A percentile compares a stretch with the other conserved stretches of the same genome.
These are phyloP conservation scores for Gentiana dahurica DNA, from an alignment of 257 asterid species.

Conservation along the genomic window DNA sequence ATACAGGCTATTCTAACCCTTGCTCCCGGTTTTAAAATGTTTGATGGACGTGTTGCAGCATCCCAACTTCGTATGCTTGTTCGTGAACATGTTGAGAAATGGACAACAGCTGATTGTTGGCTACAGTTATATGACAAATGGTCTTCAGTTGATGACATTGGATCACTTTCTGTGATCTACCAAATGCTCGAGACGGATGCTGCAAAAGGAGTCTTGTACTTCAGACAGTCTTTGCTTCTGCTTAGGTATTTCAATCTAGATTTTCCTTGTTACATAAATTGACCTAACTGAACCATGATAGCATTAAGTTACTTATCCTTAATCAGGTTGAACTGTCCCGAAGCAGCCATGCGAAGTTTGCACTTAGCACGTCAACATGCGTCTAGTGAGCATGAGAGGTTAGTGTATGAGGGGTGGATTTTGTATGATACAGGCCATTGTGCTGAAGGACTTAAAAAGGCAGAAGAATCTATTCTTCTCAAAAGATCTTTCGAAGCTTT, in stretches of 20 bases:
- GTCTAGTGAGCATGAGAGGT: slow-evolving; percentile 72
- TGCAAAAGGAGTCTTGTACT: slow-evolving; percentile 80
- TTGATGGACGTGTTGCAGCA: slow-evolving; percentile 81
- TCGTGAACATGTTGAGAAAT: slow-evolving; percentile 80
- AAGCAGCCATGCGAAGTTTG: slow-evolving; percentile 96
- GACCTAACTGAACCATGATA: too few relatives aligned
- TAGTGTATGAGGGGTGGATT: slow-evolving; percentile 99
- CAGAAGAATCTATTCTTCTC: slow-evolving; percentile 85
- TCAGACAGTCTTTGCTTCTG: slow-evolving; percentile 90
- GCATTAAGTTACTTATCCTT: slow-evolving; percentile 4
- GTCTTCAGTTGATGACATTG: slow-evolving; percentile 96
- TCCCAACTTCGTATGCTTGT: slow-evolving; percentile 78
- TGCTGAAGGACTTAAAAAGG: slow-evolving; percentile 86
- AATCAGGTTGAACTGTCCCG: slow-evolving; percentile 87
- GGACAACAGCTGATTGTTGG: slow-evolving; percentile 99
- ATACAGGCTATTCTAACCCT: slow-evolving; percentile 93
- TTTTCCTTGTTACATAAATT: neutral
- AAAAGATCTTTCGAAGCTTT: slow-evolving; percentile 98
- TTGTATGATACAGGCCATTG: slow-evolving; percentile 93
- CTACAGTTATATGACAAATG: slow-evolving; percentile 87
- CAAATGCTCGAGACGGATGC: slow-evolving; percentile 98
- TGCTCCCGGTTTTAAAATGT: slow-evolving; percentile 71
- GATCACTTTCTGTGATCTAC: slow-evolving; percentile 90
- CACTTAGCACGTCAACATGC: slow-evolving; percentile 92
- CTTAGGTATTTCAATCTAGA: slow-evolving; percentile 47